phyloP scores from a whole-genome alignment of 2,329 filamentous ascomycete species.

The Sporothrix phasma region DNA sequence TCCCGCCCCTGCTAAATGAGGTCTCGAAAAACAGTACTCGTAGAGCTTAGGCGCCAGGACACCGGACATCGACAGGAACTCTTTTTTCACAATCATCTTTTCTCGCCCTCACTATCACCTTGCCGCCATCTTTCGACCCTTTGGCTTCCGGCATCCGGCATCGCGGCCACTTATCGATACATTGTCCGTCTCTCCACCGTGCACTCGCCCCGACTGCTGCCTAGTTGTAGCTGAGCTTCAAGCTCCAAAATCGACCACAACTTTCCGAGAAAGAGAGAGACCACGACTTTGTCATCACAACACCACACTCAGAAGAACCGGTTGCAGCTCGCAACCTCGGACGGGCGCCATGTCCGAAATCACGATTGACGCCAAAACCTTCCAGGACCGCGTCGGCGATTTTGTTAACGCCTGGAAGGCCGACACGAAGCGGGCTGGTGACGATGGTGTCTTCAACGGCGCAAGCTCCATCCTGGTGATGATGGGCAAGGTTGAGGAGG shows the following conservation, averaged over 20 bases:
- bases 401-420: conserved; percentile 91
- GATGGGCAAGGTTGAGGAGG: conserved; percentile 92
- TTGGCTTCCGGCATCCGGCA: background rate
- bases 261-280: too few relatives aligned
- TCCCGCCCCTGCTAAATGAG: conserved; percentile 6
- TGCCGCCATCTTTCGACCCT: background rate
- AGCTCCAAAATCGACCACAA: background rate
- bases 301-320: background rate
- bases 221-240: background rate
- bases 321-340: conserved; percentile 14
- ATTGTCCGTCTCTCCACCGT: background rate
- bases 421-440: conserved; percentile 72
- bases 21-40: background rate
- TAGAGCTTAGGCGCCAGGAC: conserved; percentile 11
- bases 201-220: background rate
- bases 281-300: too few relatives aligned
- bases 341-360: conserved; percentile 59
- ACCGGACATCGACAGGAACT: background rate
- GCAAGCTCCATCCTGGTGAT: conserved; percentile 78
- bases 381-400: conserved; percentile 84
- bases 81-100: background rate
- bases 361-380: conserved; percentile 86
- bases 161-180: too few relatives aligned
- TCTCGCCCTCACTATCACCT: background rate
- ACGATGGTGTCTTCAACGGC: conserved; percentile 78